Percentiles rank a stretch among this genome's conserved stretches.
Conservation (phyloP, 305 asterid species). For the Caryopteris hybrid region DNA sequence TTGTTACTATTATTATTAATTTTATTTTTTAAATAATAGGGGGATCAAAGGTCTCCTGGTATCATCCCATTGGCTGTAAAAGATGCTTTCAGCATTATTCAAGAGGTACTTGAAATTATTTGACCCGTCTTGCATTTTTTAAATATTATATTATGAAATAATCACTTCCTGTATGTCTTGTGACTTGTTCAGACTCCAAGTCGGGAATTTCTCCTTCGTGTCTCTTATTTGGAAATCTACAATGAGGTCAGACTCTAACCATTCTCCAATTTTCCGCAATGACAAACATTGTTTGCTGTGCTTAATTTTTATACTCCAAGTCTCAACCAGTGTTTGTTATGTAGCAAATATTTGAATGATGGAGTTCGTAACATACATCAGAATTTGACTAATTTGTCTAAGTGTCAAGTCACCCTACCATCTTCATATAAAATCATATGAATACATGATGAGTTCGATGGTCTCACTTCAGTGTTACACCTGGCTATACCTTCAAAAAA, state of each 20-base stretch:
- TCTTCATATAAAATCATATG: constrained; percentile 12
- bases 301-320: constrained; percentile 11
- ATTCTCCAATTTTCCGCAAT: constrained; percentile 13
- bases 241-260: constrained; percentile 72
- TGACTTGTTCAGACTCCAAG: constrained; percentile 82
- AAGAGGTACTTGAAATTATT: constrained; percentile 71
- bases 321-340: neutral
- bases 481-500: constrained; percentile 16
- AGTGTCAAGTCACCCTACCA: neutral
- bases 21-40: constrained; percentile 42
- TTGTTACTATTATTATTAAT: neutral
- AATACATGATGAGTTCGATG: neutral
- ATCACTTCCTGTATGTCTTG: constrained; percentile 11
- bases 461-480: constrained; percentile 6
- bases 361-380: constrained; percentile 2
- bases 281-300: constrained; percentile 14
- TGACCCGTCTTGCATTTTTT: constrained; percentile 24
- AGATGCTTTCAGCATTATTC: constrained; percentile 97
- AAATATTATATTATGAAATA: constrained; percentile 19
- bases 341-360: neutral
- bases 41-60: constrained; percentile 99
- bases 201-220: constrained; percentile 95
- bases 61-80: constrained; percentile 96
- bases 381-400: constrained; percentile 8
- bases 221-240: constrained; percentile 97